Evolutionary conservation across 257 asterid genomes (phyloP), one percentile per base, ranked within the genome.

Genomic region (Scutellaria barbata): DNA sequence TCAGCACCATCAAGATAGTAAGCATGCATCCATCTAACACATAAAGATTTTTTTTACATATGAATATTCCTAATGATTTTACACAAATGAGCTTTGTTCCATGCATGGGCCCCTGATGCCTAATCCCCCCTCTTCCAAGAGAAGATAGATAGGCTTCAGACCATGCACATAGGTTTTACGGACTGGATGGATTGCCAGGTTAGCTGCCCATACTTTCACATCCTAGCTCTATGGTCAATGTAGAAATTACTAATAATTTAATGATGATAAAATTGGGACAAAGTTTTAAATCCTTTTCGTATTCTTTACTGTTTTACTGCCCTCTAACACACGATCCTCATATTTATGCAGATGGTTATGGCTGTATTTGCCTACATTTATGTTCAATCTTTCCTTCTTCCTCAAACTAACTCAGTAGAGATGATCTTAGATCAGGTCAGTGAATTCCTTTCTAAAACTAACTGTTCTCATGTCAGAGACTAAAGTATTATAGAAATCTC

Each of bases 121-220:
- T 1, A 45, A n/a, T 2, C 51, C n/a, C n/a, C n/a, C n/a, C 11
- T 43, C 51, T 3, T 45, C 2, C 9, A 10, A n/a, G 5, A 2
- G 51, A n/a, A n/a, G n/a, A n/a, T n/a, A 45, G 51, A 11, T 2
- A 20, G 25, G 25, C 14, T 1, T 45, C 51, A 8, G 10, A 2
- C 14, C 4, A 45, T 9, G n/a, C n/a, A n/a, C n/a, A n/a, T n/a
- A 20, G 90, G 95, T 53, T 79, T 88, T 66, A 88, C 90, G 0
- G 95, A 88, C 67, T 46, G 92, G 79, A 88, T 88, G 95, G 92
- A 86, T 77, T 88, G 92, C 69, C 95, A 88, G 87, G 91, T 88
- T 58, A 50, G 70, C 22, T 43, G 4, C 48, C 52, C 16, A 10
- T 12, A 10, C 52, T 12, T 10, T 46, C 41, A 30, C 35, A 30